Conservation (phyloP, 2,329 filamentous ascomycete genomes). For the Samsoniella hepiali region DNA sequence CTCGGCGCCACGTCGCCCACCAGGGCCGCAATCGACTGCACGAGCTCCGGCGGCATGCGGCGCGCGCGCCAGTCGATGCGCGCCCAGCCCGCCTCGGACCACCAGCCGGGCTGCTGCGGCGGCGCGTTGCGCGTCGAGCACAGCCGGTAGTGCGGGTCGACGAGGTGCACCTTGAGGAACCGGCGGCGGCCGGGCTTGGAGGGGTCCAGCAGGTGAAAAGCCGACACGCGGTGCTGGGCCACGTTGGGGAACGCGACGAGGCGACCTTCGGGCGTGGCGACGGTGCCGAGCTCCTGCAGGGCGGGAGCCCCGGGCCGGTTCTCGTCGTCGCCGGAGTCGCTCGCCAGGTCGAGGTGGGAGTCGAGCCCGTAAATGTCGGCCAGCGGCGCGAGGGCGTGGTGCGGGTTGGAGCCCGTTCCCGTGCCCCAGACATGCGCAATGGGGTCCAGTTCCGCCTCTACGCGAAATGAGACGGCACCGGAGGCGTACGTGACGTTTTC, state of each 20-base stretch:
- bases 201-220: slow-evolving; percentile 48
- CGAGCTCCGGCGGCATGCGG: not conserved
- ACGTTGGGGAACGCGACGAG: slow-evolving; percentile 43
- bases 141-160: slow-evolving; percentile 52
- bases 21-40: not conserved
- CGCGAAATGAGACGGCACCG: not conserved
- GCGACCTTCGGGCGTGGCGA: slow-evolving; percentile 40
- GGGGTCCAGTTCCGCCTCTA: not conserved
- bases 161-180: slow-evolving; percentile 56
- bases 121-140: slow-evolving; percentile 43
- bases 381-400: not conserved
- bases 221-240: slow-evolving; percentile 48
- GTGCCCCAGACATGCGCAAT: not conserved
- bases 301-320: not conserved
- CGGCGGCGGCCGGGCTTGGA: slow-evolving; percentile 53
- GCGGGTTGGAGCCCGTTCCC: not conserved
- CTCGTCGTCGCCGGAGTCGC: not conserved
- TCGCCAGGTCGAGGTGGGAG: not conserved
- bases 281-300: slow-evolving; percentile 32
- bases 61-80: not conserved
- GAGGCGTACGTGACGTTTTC: slow-evolving; percentile 1
- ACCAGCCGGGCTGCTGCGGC: slow-evolving; percentile 28
- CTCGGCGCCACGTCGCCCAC: not conserved
- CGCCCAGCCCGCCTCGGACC: not conserved
- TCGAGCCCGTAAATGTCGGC: not conserved